Base-by-base conservation (phyloP, 2,329 filamentous ascomycete genomes). In the Metarhizium sp. region DNA sequence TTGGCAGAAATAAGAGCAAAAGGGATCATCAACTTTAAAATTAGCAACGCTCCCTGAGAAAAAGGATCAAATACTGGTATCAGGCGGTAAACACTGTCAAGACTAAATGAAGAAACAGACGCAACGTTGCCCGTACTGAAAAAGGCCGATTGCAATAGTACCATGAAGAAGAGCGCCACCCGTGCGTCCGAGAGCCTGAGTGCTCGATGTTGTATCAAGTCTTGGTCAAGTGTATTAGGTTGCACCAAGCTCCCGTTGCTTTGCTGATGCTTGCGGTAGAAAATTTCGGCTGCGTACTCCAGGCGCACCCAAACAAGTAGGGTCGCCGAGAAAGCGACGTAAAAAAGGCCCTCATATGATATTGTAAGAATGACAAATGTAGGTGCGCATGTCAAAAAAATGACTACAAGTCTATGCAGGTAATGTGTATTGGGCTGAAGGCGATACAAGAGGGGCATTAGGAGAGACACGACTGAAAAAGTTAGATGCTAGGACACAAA, bases 91-190 rank as follows among this genome's bases (percentile, higher is more conserved):
- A 99, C 94, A 63, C 88, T 92, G 57, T 97, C 94, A 45, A 99
- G 77, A 59, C 88, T 95, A 75, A 99, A 99, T 1, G 90, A 89
- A 16, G 92, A 95, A 55, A 99, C 74, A 0, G 92, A 96, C 1
- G 94, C 94, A 56, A 99, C 84, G 73, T 99, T 99, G 60, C 94
- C 94, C 0, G 92, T 97, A 73, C 86, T 90, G 79, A 97, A 99
- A 72, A 99, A 99, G 52, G 88, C 94, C 3, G 92, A 92, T 71
- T 99, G 94, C 6, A 99, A 80, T 43, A 99, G 81, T 62, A 90
- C 91, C 70, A 99, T 87, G 78, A 97, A 96, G 77, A 97, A 97
- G 6, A 99, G 80, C 1, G 90, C 87, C 40, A 95, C 87, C 42
- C 95, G 88, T 4, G 87, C 84, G 68, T 99, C 94, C n/a, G 87